Evolutionary conservation across 352 stramenopile species (phyloP).

Genomic region (Globisporangium parvum): DNA sequence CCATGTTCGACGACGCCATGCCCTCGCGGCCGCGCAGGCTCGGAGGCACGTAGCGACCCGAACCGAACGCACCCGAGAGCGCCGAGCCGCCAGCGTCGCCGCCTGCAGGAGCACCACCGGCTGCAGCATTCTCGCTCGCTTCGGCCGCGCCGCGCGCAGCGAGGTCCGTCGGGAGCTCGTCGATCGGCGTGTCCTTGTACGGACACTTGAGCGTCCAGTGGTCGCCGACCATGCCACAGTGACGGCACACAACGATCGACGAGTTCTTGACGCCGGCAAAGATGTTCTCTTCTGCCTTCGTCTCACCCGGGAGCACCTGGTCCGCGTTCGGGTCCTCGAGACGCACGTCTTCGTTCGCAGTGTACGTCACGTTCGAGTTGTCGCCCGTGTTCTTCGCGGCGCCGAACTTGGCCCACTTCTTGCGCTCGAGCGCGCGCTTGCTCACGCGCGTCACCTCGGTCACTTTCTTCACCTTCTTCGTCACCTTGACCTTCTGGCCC

Average conservation of each 20-base stretch:
- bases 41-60: constrained; percentile 84
- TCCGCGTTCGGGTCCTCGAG: constrained; percentile 86
- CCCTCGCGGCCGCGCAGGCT: constrained; percentile 59
- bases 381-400: constrained; percentile 59
- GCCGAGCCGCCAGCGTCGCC: constrained; percentile 36
- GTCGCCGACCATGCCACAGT: constrained; percentile 88
- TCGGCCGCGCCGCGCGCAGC: constrained; percentile 39
- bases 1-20: constrained; percentile 28
- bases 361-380: constrained; percentile 86
- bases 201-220: constrained; percentile 90
- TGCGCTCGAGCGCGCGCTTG: constrained; percentile 79
- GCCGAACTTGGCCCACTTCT: constrained; percentile 84
- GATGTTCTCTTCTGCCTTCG: constrained; percentile 88
- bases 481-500: constrained; percentile 89
- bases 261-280: constrained; percentile 85
- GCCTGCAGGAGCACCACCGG: constrained; percentile 15
- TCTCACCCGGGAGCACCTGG: constrained; percentile 80
- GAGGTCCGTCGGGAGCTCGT: constrained; percentile 72
- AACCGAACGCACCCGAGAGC: constrained; percentile 68
- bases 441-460: constrained; percentile 76
- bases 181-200: constrained; percentile 84
- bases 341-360: constrained; percentile 71
- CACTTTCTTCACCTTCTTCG: constrained; percentile 87
- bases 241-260: constrained; percentile 85
- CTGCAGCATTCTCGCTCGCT: constrained; percentile 12